These are phyloP conservation scores for Mucor racemosus DNA, from an alignment of 371 early-diverging fungal species.

Conservation along the genomic window DNA sequence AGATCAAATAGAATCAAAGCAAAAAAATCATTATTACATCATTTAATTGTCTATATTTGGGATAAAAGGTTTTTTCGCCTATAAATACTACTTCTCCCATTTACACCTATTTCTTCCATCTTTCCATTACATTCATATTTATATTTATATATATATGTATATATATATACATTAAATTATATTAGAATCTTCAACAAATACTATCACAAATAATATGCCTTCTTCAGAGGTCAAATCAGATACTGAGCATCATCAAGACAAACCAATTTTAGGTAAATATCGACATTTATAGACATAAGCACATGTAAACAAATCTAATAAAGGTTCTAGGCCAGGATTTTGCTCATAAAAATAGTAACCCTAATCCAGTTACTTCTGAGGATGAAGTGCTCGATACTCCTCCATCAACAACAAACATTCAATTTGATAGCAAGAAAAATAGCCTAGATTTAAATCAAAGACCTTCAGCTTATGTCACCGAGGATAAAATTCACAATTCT, in stretches of 20 bases:
- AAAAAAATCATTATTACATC: constrained; percentile 12
- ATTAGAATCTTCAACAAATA: background rate
- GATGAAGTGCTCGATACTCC: background rate
- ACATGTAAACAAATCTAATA: background rate
- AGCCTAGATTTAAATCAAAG: background rate
- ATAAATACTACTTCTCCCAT: background rate
- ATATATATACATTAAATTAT: background rate
- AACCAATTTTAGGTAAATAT: constrained; percentile 2
- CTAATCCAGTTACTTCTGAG: background rate
- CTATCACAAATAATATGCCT: background rate
- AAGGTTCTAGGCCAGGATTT: background rate
- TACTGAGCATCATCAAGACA: background rate
- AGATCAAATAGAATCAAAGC: background rate
- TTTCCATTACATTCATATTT: background rate
- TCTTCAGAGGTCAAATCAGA: background rate
- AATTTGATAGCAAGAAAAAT: background rate
- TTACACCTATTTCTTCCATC: background rate
- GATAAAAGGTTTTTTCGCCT: background rate
- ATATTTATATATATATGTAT: too few relatives aligned
- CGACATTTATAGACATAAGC: background rate
- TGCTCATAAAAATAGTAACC: background rate
- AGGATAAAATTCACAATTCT: constrained; percentile 12
- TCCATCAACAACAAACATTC: background rate
- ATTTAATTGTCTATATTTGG: constrained; percentile 1
- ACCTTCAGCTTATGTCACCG: background rate